Evolutionary conservation across 352 stramenopile species (phyloP).

Genomic region (Phytophthora hybrid): DNA sequence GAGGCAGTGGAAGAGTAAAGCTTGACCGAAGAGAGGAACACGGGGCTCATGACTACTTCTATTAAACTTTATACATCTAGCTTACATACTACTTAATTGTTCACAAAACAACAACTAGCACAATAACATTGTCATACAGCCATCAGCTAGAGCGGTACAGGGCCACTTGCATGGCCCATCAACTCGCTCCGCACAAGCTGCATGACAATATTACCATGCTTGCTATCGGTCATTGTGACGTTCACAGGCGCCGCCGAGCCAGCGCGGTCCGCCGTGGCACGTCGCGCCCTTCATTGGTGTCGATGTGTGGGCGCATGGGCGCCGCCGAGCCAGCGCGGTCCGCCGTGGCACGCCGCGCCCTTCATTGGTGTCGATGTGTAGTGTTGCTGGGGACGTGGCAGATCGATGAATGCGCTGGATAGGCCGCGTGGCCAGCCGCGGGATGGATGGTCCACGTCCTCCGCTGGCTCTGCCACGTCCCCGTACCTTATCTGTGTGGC

Average conservation of each 20-base stretch:
- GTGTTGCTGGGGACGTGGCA: too few relatives aligned
- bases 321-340: neutral
- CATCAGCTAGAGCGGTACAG: conserved; percentile 6
- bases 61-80: neutral
- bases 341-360: neutral
- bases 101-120: neutral
- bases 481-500: neutral
- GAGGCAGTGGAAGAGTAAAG: neutral
- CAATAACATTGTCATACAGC: neutral
- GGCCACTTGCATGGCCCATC: neutral
- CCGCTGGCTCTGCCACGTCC: neutral
- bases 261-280: neutral
- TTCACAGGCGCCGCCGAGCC: neutral
- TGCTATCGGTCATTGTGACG: too few relatives aligned
- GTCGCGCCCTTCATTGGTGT: neutral
- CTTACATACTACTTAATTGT: neutral
- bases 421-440: neutral
- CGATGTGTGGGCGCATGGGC: neutral
- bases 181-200: conserved; percentile 2
- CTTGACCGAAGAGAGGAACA: neutral
- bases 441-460: neutral
- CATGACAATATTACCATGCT: neutral
- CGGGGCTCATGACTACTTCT: neutral
- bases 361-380: neutral
- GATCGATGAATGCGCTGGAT: neutral